Base-by-base conservation (phyloP, 345 rosid species). In the Barbarea vulgaris region DNA sequence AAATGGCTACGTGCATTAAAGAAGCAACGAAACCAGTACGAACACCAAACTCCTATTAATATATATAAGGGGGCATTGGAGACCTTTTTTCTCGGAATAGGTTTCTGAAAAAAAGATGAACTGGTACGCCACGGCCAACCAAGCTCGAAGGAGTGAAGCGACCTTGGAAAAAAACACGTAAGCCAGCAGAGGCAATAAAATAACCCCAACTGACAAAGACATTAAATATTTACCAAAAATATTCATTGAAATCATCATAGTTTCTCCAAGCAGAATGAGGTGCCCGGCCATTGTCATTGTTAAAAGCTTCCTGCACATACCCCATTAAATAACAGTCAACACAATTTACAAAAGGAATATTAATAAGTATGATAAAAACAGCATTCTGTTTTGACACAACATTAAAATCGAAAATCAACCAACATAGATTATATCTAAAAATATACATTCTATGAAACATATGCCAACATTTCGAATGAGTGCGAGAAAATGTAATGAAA, bases 261-360 rank as follows among this genome's bases (percentile, higher is more conserved):
- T 94, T 94, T 87, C 98, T 91, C 98, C 98, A 94, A 33, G 91
- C 84, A 77, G 99, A 94, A 84, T 92, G 99, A 76, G 97, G 89
- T 51, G 97, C 99, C 64, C 82, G 88, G 52, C 99, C 99, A 73
- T 94, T 94, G 42, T 84, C 82, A 85, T 92, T 94, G 77, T 92
- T 94, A 34, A 69, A 81, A 56, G 99, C 99, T 81, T 94, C 99
- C 98, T 94, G 87, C 39, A 50, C 33, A 69, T 51, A 73, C 60
- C 62, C 31, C 56, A 69, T 68, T 33, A 46, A 1, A 57, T 62
- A 19, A 34, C 25, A 59, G 24, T 7, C 52, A 66, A 34, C 74
- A 51, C 53, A 12, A 34, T 14, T 41, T 31, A 39, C 4, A 28
- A 72, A 48, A 15, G 33, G 74, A 68, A 60, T 18, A 67, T n/a